Percentiles rank a stretch among this genome's conserved stretches.
Conservation (phyloP, 495 filamentous ascomycete species). For the Neurospora tetrasperma region DNA sequence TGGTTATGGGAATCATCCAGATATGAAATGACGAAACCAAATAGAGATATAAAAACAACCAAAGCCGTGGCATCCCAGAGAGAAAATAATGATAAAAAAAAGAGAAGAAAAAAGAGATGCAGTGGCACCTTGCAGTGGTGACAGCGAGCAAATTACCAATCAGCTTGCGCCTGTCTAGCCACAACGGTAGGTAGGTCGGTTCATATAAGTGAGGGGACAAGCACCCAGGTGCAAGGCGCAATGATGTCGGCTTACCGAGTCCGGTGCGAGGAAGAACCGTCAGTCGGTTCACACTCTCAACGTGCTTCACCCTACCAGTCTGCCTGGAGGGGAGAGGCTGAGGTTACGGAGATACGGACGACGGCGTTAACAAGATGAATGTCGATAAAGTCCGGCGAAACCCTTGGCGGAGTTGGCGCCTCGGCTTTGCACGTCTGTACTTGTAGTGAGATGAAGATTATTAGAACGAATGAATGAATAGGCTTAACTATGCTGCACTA, state of each 20-base stretch:
- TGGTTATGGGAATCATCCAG: not conserved
- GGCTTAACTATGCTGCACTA: not conserved
- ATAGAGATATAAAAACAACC: not conserved
- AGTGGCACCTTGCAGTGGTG: not conserved
- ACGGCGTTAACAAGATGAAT: not conserved
- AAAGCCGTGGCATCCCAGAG: not conserved
- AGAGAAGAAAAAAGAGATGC: not conserved
- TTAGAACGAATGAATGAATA: not conserved
- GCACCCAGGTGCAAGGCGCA: not conserved
- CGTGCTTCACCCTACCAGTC: no score
- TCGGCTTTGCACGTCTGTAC: not conserved
- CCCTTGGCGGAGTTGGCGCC: not conserved
- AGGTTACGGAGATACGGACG: not conserved
- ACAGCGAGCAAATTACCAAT: not conserved
- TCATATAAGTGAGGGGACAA: not conserved
- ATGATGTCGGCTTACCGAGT: not conserved
- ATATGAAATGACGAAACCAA: not conserved
- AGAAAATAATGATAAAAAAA: not conserved
- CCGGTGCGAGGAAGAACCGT: not conserved
- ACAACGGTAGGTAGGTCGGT: not conserved
- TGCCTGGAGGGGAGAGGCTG: not conserved
- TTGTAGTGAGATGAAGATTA: not conserved
- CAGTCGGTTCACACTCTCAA: no score
- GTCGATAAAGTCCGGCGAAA: not conserved
- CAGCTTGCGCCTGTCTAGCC: not conserved